These are phyloP conservation scores for Thymus mandschuricus DNA, from an alignment of 257 asterid species.

Conservation along the genomic window DNA sequence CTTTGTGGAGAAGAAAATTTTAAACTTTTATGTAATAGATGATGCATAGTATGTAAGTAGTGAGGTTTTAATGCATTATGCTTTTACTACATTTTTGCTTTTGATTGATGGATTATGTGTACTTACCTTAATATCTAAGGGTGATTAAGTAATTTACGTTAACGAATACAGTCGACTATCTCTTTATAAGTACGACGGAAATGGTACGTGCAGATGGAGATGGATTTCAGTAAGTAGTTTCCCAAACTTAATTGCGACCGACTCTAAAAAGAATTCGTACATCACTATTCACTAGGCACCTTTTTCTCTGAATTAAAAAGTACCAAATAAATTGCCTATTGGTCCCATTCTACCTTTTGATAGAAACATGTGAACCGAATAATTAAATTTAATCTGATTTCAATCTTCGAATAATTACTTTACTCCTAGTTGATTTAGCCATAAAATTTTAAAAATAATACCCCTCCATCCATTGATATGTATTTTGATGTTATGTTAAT, in stretches of 20 bases:
- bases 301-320: neutral
- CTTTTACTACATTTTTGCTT: constrained; percentile 30
- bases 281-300: neutral
- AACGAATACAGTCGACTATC: too few relatives aligned
- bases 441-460: too few relatives aligned
- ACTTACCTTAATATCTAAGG: neutral
- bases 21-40: constrained; percentile 46
- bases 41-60: constrained; percentile 49
- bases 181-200: too few relatives aligned
- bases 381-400: neutral
- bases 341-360: neutral
- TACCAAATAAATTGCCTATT: constrained; percentile 4
- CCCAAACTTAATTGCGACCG: constrained; percentile 16
- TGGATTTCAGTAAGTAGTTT: neutral
- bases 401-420: neutral
- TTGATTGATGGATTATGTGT: constrained; percentile 28
- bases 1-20: constrained; percentile 28
- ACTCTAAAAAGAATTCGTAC: neutral
- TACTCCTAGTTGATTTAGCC: neutral
- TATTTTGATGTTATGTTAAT: too few relatives aligned
- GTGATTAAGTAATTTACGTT: neutral
- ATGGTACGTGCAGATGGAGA: too few relatives aligned
- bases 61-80: constrained; percentile 37
- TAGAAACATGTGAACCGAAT: neutral
- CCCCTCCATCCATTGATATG: too few relatives aligned